phyloP scores from a whole-genome alignment of 306 rosid species.

The Vachellia pachyceras region DNA sequence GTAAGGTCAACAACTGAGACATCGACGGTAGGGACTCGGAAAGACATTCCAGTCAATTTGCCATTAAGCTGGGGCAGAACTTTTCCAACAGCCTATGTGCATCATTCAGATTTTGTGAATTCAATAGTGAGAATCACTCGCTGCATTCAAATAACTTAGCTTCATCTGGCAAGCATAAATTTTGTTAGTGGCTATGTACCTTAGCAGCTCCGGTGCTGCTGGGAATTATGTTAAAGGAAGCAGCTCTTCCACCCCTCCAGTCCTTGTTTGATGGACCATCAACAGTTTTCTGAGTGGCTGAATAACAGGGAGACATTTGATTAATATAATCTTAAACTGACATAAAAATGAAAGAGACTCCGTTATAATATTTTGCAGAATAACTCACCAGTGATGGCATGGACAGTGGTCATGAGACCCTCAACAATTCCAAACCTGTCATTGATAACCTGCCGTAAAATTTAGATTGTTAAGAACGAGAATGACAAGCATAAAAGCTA shows the following conservation, averaged over 20 bases:
- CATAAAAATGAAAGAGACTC: not conserved
- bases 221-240: conserved; percentile 98
- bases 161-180: not conserved
- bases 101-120: conserved; percentile 19
- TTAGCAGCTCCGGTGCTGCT: conserved; percentile 99
- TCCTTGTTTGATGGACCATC: conserved; percentile 99
- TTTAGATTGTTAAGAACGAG: not conserved
- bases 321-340: not conserved
- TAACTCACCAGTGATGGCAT: conserved; percentile 82
- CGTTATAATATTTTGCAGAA: not conserved
- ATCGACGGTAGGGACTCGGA: conserved; percentile 93
- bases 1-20: conserved; percentile 99
- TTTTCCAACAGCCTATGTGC: conserved; percentile 86
- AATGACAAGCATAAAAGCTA: not conserved
- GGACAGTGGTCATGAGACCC: conserved; percentile 98
- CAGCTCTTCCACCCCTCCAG: conserved; percentile 99
- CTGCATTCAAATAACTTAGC: not conserved
- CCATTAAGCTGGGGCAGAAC: conserved; percentile 89
- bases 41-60: conserved; percentile 93
- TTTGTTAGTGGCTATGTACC: conserved; percentile 64
- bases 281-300: conserved; percentile 98
- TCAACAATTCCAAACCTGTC: conserved; percentile 92
- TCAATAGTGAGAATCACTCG: conserved; percentile 25
- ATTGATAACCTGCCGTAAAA: conserved; percentile 66
- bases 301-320: conserved; percentile 32